These are phyloP conservation scores for Gaertneriomyces semiglobifer DNA, from an alignment of 192 early-diverging fungal species.

Conservation along the genomic window DNA sequence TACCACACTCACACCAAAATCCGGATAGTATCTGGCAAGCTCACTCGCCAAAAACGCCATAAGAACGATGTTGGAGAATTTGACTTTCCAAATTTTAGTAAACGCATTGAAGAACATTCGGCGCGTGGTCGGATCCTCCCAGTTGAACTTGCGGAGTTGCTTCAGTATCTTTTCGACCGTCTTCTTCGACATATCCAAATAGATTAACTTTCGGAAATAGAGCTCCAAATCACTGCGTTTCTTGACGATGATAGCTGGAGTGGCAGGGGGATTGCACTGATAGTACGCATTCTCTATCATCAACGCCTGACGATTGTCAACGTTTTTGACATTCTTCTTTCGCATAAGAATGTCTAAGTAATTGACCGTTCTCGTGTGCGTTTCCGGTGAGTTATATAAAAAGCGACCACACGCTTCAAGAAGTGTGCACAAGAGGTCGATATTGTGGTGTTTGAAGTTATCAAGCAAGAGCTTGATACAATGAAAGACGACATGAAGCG, in stretches of 20 bases:
- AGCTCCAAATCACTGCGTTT: conserved; percentile 76
- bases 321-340: conserved; percentile 77
- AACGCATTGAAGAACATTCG: conserved; percentile 73
- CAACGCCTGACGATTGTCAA: conserved; percentile 77
- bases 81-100: conserved; percentile 90
- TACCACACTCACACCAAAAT: conserved; percentile 84
- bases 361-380: conserved; percentile 60
- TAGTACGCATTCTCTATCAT: conserved; percentile 86
- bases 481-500: conserved; percentile 75
- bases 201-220: conserved; percentile 86
- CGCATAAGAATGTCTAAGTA: conserved; percentile 89
- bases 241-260: conserved; percentile 59
- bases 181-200: conserved; percentile 73
- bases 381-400: conserved; percentile 73
- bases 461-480: conserved; percentile 83
- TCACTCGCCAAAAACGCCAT: conserved; percentile 77
- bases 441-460: conserved; percentile 76
- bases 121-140: conserved; percentile 61
- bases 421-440: conserved; percentile 77
- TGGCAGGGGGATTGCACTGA: conserved; percentile 78
- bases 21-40: conserved; percentile 75
- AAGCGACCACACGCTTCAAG: conserved; percentile 90
- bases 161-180: conserved; percentile 64
- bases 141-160: conserved; percentile 80
- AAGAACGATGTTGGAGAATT: conserved; percentile 79